Evolutionary conservation across 2,329 filamentous ascomycete species (phyloP).

Genomic region (Aspergillus caelatus): DNA sequence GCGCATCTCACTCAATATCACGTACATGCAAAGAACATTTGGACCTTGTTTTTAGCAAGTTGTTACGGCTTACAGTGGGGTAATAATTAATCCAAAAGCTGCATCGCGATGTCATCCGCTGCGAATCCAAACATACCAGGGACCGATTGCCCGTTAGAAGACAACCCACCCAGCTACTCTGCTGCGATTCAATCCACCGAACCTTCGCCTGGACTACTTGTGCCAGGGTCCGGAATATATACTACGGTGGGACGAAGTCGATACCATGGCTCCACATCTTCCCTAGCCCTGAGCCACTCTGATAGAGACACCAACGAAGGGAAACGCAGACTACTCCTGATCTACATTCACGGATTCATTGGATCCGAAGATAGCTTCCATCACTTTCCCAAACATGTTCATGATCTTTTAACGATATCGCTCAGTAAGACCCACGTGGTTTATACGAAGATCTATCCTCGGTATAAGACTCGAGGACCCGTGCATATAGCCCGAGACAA

Average conservation of each 20-base stretch:
- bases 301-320: background rate
- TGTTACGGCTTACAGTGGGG: background rate
- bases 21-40: background rate
- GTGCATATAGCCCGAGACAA: constrained; percentile 72
- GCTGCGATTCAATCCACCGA: background rate
- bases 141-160: background rate
- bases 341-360: constrained; percentile 91
- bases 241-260: background rate
- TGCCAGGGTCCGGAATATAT: background rate
- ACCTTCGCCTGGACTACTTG: background rate
- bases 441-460: constrained; percentile 70
- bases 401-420: constrained; percentile 69
- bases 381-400: constrained; percentile 85
- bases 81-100: background rate
- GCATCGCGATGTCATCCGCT: background rate
- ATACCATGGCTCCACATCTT: constrained; percentile 4
- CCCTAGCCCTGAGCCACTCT: background rate
- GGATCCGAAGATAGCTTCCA: constrained; percentile 85
- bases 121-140: background rate
- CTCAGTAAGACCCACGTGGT: constrained; percentile 75
- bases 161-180: background rate
- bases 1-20: too few species aligned
- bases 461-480: constrained; percentile 47
- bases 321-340: constrained; percentile 65
- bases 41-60: background rate